A percentile compares a stretch with the other conserved stretches of the same genome.
These are phyloP conservation scores for Yarrowia yakushimensis DNA, from an alignment of 805 yeast genomes.

Conservation along the genomic window DNA sequence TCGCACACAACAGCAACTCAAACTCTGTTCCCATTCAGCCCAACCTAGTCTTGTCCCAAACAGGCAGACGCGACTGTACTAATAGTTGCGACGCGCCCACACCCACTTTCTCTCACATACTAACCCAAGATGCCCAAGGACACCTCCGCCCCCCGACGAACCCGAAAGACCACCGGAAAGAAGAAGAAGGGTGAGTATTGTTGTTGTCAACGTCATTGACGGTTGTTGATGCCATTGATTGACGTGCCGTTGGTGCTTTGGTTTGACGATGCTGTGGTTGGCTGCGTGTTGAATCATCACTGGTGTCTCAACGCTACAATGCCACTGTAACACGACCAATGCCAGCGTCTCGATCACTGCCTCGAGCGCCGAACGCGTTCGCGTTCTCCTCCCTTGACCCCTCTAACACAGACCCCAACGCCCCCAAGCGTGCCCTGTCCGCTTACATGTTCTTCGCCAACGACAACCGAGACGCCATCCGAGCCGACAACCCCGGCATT, in stretches of 20 bases:
- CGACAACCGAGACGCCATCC: conserved; percentile 92
- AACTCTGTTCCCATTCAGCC: conserved; percentile 18
- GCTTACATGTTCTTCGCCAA: conserved; percentile 99
- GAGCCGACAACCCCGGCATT: conserved; percentile 95
- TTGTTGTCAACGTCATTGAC: neutral
- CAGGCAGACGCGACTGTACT: conserved; percentile 15
- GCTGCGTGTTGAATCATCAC: too few relatives aligned
- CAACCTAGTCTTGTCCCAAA: conserved; percentile 14
- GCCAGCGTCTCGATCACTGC: too few relatives aligned
- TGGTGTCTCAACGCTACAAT: too few relatives aligned
- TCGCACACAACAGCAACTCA: conserved; percentile 16
- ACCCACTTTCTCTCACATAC: conserved; percentile 2
- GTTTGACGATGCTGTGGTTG: neutral
- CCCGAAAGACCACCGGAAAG: conserved; percentile 28
- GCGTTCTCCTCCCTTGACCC: neutral
- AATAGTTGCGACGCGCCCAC: conserved; percentile 20
- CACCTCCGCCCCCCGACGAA: conserved; percentile 30
- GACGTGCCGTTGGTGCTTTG: neutral
- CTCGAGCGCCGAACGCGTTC: neutral
- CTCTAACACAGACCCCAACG: conserved; percentile 55
- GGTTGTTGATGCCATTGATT: neutral
- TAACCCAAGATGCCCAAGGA: conserved; percentile 34
- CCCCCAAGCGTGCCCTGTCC: conserved; percentile 97
- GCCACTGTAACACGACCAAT: neutral
- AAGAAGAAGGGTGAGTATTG: conserved; percentile 30